These are phyloP conservation scores for Euphorbia celastroides DNA, from an alignment of 441 rosid genomes.

Conservation along the genomic window DNA sequence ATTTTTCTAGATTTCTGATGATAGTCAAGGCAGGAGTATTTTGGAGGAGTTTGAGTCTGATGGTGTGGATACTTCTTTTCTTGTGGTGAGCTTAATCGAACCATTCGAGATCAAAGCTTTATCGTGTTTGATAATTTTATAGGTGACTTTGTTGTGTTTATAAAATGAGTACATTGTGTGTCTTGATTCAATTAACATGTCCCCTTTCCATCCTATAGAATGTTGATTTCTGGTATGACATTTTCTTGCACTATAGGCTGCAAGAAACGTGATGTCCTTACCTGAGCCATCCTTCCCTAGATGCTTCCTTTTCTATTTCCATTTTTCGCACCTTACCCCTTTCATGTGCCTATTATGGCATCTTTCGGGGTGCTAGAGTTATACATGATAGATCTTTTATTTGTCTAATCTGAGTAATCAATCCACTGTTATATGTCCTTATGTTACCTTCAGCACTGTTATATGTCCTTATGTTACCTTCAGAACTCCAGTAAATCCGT, in stretches of 20 bases:
- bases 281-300: not conserved
- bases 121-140: not conserved
- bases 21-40: conserved; percentile 60
- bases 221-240: not conserved
- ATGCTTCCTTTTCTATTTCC: not conserved
- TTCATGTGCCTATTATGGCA: not conserved
- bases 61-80: conserved; percentile 71
- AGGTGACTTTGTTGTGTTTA: too few relatives aligned
- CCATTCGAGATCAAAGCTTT: not conserved
- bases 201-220: too few relatives aligned
- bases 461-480: not conserved
- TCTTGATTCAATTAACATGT: too few relatives aligned
- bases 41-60: conserved; percentile 67
- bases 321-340: not conserved
- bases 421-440: not conserved
- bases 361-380: not conserved
- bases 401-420: not conserved
- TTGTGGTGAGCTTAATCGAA: conserved; percentile 41
- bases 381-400: not conserved
- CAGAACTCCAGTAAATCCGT: not conserved
- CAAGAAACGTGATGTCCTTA: not conserved
- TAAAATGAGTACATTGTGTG: too few relatives aligned
- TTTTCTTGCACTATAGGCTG: not conserved
- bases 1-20: conserved; percentile 60
- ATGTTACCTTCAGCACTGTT: not conserved